Evolutionary conservation across 1,139 yeast genomes (phyloP).

Genomic region (Geotrichum australiense): DNA sequence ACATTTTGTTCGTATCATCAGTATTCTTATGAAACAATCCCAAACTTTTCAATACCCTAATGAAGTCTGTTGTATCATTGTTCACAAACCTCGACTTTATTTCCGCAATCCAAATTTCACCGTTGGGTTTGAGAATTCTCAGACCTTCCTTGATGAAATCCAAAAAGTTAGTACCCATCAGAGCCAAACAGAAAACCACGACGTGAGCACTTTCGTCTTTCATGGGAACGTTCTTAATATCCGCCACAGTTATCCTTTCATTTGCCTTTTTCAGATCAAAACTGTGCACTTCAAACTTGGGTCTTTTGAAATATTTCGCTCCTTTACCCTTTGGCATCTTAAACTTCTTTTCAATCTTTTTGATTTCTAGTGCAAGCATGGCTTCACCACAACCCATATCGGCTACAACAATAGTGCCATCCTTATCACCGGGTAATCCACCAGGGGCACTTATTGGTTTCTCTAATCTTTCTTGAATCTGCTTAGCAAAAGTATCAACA

Average conservation of each 20-base stretch:
- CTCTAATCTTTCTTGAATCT: conserved; percentile 52
- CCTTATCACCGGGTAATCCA: conserved; percentile 59
- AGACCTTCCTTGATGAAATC: conserved; percentile 89
- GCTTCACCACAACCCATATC: conserved; percentile 99
- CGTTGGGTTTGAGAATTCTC: conserved; percentile 79
- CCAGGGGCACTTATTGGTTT: conserved; percentile 89
- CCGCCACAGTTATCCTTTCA: conserved; percentile 89
- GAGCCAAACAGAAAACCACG: conserved; percentile 84
- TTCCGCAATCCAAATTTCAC: conserved; percentile 96
- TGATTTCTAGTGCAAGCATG: conserved; percentile 55
- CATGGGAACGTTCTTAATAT: conserved; percentile 83
- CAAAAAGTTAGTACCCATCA: conserved; percentile 95
- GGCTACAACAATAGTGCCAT: conserved; percentile 61
- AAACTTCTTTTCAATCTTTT: conserved; percentile 29
- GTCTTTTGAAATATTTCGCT: conserved; percentile 22
- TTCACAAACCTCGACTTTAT: conserved; percentile 86
- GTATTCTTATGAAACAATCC: conserved; percentile 88
- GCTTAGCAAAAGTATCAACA: conserved; percentile 75
- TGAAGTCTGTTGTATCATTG: conserved; percentile 55
- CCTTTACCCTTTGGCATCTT: conserved; percentile 37
- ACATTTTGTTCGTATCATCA: conserved; percentile 87
- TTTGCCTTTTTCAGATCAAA: conserved; percentile 86
- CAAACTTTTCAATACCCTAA: conserved; percentile 60
- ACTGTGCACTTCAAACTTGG: conserved; percentile 61
- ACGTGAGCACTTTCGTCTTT: conserved; percentile 70